Percentiles rank a stretch among this genome's conserved stretches.
Conservation (phyloP, 2,329 filamentous ascomycete genomes). For the Nakataea oryzae region DNA sequence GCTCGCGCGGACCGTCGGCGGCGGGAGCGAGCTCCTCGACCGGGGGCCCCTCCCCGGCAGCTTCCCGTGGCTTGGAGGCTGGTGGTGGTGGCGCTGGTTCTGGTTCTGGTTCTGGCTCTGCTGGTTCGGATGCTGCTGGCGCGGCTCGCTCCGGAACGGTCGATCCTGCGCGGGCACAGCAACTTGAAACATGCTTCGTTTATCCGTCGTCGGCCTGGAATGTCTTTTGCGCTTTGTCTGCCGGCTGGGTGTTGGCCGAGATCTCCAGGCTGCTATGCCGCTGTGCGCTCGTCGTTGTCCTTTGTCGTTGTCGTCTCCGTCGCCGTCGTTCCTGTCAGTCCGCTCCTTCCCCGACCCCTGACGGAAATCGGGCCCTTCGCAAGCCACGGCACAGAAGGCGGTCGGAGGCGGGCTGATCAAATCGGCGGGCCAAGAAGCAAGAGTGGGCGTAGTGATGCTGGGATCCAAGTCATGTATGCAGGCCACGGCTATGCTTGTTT, state of each 20-base stretch:
- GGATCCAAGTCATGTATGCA: background rate
- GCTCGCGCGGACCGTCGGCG: conserved; percentile 2
- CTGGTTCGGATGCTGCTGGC: no score
- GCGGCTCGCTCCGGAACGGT: background rate
- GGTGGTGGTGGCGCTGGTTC: background rate
- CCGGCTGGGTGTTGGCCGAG: no score
- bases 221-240: background rate
- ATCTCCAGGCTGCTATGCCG: background rate
- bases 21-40: conserved; percentile 9
- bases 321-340: background rate
- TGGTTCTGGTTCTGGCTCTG: background rate
- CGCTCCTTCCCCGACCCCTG: background rate
- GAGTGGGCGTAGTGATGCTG: background rate
- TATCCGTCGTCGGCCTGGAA: background rate
- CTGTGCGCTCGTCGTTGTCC: background rate
- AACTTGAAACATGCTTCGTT: background rate
- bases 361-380: no score
- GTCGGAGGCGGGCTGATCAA: background rate
- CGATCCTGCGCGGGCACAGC: background rate
- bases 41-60: background rate
- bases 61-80: background rate
- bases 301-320: no score
- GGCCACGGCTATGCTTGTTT: background rate
- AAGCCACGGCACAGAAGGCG: background rate
- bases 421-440: background rate